Conservation (phyloP, 805 yeast species). For the Lachancea dasiensis region DNA sequence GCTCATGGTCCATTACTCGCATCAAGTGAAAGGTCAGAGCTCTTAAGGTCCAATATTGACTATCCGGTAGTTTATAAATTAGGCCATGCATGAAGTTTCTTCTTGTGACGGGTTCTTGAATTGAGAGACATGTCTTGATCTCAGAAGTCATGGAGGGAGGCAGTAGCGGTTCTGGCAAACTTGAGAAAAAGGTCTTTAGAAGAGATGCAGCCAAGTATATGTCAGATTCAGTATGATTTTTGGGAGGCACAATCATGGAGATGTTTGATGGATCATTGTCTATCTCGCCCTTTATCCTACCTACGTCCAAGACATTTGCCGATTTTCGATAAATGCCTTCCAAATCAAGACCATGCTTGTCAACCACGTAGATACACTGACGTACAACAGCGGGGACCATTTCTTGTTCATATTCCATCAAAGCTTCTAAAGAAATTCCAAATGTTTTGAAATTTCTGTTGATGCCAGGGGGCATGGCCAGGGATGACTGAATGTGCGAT, state of each 20-base stretch:
- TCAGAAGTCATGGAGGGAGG: constrained; percentile 27
- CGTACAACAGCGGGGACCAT: constrained; percentile 88
- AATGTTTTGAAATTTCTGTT: constrained; percentile 48
- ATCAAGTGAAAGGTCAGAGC: constrained; percentile 80
- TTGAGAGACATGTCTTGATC: constrained; percentile 53
- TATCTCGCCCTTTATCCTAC: constrained; percentile 63
- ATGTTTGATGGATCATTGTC: constrained; percentile 69
- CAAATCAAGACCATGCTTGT: constrained; percentile 71
- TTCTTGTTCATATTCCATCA: constrained; percentile 78
- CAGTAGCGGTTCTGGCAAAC: constrained; percentile 58
- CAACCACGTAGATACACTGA: constrained; percentile 82
- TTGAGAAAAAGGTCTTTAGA: constrained; percentile 74
- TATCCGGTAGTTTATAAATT: constrained; percentile 87
- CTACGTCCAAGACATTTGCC: constrained; percentile 71
- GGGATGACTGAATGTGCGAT: constrained; percentile 30
- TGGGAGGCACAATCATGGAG: constrained; percentile 48
- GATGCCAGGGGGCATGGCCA: constrained; percentile 35
- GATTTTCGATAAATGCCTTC: constrained; percentile 89
- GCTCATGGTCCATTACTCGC: constrained; percentile 58
- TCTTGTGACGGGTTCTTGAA: constrained; percentile 53
- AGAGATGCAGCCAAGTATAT: constrained; percentile 84
- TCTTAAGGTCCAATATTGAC: constrained; percentile 87
- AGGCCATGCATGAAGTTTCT: constrained; percentile 77
- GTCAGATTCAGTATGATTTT: constrained; percentile 65
- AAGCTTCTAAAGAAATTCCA: constrained; percentile 75